A percentile compares a stretch with the other conserved stretches of the same genome.
Conservation (phyloP, 2,329 filamentous ascomycete genomes). For the Ambrosiella cleistominuta region DNA sequence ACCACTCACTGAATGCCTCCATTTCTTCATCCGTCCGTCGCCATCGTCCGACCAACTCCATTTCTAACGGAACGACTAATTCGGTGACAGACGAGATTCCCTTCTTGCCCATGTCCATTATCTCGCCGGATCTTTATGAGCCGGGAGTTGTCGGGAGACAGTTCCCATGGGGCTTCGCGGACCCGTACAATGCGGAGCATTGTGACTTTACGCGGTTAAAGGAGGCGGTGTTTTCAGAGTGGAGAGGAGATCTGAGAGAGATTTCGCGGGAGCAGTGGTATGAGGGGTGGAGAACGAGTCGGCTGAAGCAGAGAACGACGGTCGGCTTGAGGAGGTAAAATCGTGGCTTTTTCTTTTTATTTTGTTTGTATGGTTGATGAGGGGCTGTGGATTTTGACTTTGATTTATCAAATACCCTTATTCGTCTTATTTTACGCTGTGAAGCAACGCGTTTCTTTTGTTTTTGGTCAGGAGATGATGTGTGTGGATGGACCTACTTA, state of each 20-base stretch:
- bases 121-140: conserved; percentile 86
- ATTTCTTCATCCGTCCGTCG: conserved; percentile 23
- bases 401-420: no score
- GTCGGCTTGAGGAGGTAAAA: conserved; percentile 21
- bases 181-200: conserved; percentile 78
- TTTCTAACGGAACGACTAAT: conserved; percentile 16
- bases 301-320: conserved; percentile 38
- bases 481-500: no score
- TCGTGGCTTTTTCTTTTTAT: no score
- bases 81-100: conserved; percentile 38
- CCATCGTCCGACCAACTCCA: conserved; percentile 24
- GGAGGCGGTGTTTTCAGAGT: conserved; percentile 83
- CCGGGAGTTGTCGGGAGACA: conserved; percentile 61
- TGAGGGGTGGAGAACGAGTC: conserved; percentile 75
- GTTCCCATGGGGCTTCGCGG: conserved; percentile 94
- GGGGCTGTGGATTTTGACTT: no score
- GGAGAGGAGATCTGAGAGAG: conserved; percentile 79
- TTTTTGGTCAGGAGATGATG: no score
- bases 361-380: no score
- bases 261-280: conserved; percentile 88
- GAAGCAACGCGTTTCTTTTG: no score
- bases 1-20: conserved; percentile 21
- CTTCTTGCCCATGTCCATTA: conserved; percentile 74
- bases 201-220: conserved; percentile 87
- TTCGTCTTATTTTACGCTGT: no score